phyloP scores from a whole-genome alignment of 2,329 filamentous ascomycete species.

The Aaosphaeria arxii region DNA sequence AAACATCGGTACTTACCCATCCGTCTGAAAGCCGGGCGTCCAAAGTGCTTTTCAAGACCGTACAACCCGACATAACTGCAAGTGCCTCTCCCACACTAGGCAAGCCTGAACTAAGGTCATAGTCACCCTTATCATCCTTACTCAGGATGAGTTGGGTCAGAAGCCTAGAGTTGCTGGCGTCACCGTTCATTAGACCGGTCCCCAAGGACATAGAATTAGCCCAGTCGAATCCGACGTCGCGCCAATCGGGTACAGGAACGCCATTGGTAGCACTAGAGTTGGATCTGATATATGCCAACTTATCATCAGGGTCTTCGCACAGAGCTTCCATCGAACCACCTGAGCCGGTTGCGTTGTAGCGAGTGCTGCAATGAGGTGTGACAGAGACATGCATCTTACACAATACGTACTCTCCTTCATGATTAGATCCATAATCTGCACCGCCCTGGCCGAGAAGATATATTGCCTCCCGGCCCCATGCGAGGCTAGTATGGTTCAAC shows the following conservation, averaged over 20 bases:
- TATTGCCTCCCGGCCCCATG: conserved; percentile 51
- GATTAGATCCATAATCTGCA: conserved; percentile 13
- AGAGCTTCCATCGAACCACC: conserved; percentile 60
- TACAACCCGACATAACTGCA: conserved; percentile 66
- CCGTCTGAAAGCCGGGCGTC: conserved; percentile 59
- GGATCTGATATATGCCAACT: conserved; percentile 54
- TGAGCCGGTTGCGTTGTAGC: conserved; percentile 42
- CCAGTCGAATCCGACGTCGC: conserved; percentile 44
- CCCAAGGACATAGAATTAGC: conserved; percentile 42
- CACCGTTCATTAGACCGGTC: conserved; percentile 41
- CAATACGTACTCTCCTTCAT: conserved; percentile 53
- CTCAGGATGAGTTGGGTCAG: conserved; percentile 44
- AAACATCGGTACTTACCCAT: conserved; percentile 23
- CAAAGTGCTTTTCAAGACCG: conserved; percentile 59
- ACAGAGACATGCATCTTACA: conserved; percentile 65
- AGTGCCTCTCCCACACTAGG: conserved; percentile 74
- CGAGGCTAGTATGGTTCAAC: conserved; percentile 33
- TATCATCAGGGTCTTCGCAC: conserved; percentile 58
- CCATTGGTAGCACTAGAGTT: conserved; percentile 56
- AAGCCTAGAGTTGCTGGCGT: conserved; percentile 44
- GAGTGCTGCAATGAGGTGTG: conserved; percentile 65
- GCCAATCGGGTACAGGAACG: conserved; percentile 44
- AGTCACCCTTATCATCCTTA: conserved; percentile 9
- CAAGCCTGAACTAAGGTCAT: conserved; percentile 47
- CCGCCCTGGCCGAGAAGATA: conserved; percentile 58